Percentiles rank a stretch among this genome's conserved stretches.
These are phyloP conservation scores for Eucalyptus erythrocorys DNA, from an alignment of 345 rosid genomes.

Conservation along the genomic window DNA sequence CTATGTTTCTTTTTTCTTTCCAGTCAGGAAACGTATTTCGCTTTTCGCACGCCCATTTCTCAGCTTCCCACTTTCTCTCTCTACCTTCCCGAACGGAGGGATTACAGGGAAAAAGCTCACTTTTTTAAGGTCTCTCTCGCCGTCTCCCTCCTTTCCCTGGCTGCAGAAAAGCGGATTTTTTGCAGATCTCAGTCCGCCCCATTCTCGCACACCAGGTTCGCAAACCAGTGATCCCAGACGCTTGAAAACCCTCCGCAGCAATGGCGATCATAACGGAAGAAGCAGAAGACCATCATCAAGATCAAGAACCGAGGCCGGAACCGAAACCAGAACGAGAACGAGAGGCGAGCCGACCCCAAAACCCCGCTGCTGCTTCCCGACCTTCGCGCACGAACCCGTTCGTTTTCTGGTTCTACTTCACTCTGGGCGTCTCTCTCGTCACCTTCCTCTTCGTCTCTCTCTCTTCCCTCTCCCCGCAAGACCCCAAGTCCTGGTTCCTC, in stretches of 20 bases:
- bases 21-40: too few species aligned
- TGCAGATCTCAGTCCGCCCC: not conserved
- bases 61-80: not conserved
- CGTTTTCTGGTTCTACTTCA: slow-evolving; percentile 76
- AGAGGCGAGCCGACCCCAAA: not conserved
- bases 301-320: not conserved
- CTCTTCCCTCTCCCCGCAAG: slow-evolving; percentile 29
- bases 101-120: not conserved
- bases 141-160: not conserved
- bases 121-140: not conserved
- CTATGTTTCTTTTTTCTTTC: not conserved
- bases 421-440: slow-evolving; percentile 38
- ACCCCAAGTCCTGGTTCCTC: slow-evolving; percentile 86
- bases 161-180: not conserved
- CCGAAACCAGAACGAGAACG: slow-evolving; percentile 1
- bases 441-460: slow-evolving; percentile 32
- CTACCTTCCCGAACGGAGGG: not conserved
- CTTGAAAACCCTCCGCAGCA: not conserved
- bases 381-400: slow-evolving; percentile 24
- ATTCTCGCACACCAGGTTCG: not conserved
- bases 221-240: not conserved
- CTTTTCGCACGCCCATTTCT: too few species aligned
- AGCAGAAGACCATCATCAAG: slow-evolving; percentile 22
- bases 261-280: slow-evolving; percentile 81
- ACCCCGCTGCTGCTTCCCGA: not conserved